phyloP scores from a whole-genome alignment of 2,329 filamentous ascomycete species.

The Fusarium tricinctum region DNA sequence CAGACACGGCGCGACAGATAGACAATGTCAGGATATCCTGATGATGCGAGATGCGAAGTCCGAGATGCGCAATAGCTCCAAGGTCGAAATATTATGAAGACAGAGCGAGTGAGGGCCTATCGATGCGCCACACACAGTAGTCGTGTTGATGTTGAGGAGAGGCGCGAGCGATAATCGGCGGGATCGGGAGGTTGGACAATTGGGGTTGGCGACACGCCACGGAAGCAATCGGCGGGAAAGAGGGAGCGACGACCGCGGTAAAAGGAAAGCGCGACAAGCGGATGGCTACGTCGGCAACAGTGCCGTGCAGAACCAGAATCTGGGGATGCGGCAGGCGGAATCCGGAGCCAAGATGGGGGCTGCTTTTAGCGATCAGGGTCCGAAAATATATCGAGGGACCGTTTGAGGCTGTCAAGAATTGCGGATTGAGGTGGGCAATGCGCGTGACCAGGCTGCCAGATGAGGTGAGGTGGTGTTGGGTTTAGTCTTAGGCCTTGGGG shows the following conservation, averaged over 20 bases:
- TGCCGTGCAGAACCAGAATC: constrained; percentile 24
- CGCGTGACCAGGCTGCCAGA: constrained; percentile 56
- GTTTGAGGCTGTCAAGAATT: constrained; percentile 53
- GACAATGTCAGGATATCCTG: constrained; percentile 27
- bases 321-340: constrained; percentile 33
- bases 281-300: constrained; percentile 37
- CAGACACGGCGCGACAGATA: constrained; percentile 47
- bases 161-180: constrained; percentile 37
- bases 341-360: constrained; percentile 36
- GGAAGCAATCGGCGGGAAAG: constrained; percentile 40
- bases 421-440: constrained; percentile 55
- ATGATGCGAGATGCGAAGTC: constrained; percentile 23
- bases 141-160: constrained; percentile 30
- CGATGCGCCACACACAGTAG: constrained; percentile 56
- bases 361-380: constrained; percentile 40
- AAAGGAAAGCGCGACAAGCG: constrained; percentile 40
- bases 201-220: constrained; percentile 47
- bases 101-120: constrained; percentile 42
- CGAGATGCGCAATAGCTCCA: constrained; percentile 38
- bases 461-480: constrained; percentile 52
- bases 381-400: constrained; percentile 46
- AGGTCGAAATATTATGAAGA: constrained; percentile 34
- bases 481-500: constrained; percentile 37
- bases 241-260: constrained; percentile 41
- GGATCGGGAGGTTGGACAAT: constrained; percentile 41